phyloP scores from a whole-genome alignment of 1,139 yeast genomes.

The Suhomyces bribrorum region DNA sequence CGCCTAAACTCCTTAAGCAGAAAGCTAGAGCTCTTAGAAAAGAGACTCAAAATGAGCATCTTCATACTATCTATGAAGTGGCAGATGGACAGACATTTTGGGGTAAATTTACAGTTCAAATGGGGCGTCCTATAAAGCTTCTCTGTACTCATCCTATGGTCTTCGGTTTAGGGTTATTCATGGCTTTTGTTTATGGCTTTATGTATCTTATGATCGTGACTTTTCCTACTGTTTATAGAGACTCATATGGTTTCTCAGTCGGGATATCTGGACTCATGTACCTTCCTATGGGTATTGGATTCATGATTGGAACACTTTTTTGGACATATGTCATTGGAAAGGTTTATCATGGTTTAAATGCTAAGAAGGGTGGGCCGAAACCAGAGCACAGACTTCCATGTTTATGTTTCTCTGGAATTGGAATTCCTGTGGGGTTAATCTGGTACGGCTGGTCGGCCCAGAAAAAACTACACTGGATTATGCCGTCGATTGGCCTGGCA shows the following conservation, averaged over 20 bases:
- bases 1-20: constrained; percentile 51
- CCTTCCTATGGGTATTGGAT: constrained; percentile 56
- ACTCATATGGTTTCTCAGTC: constrained; percentile 44
- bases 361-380: constrained; percentile 50
- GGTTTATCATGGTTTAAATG: constrained; percentile 35
- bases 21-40: constrained; percentile 48
- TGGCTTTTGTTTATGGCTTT: constrained; percentile 67
- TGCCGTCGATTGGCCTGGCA: constrained; percentile 57
- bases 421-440: constrained; percentile 53
- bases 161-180: constrained; percentile 56
- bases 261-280: constrained; percentile 63
- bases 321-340: constrained; percentile 47
- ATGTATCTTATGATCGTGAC: constrained; percentile 61
- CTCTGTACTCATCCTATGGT: constrained; percentile 63
- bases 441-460: constrained; percentile 70
- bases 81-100: constrained; percentile 35
- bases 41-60: constrained; percentile 54
- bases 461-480: constrained; percentile 51
- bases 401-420: constrained; percentile 44
- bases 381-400: constrained; percentile 58
- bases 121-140: constrained; percentile 56
- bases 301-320: constrained; percentile 42
- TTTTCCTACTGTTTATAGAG: constrained; percentile 54
- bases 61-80: constrained; percentile 60
- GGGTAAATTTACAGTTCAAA: constrained; percentile 35